A percentile compares a stretch with the other conserved stretches of the same genome.
These are phyloP conservation scores for Desmodesmus armatus DNA, from an alignment of 139 green algal species.

Conservation along the genomic window DNA sequence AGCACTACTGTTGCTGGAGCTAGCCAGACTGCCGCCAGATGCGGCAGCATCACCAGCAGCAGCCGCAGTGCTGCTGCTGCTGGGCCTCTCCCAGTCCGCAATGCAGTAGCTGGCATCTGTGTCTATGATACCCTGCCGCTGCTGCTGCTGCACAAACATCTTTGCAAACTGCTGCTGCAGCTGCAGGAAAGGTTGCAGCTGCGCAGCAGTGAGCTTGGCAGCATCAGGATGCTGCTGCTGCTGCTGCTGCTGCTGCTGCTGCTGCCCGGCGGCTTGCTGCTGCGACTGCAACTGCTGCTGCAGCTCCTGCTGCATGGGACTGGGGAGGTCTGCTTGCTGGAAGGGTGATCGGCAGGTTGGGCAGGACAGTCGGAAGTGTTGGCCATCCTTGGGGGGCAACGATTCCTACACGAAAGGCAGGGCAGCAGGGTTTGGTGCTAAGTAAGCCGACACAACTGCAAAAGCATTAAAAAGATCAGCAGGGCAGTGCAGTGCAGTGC, in stretches of 20 bases:
- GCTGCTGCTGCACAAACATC: not conserved
- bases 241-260: constrained; percentile 14
- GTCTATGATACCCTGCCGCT: not conserved
- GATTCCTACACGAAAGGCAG: not conserved
- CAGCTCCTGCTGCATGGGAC: not conserved
- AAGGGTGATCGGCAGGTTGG: not conserved
- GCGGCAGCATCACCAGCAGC: not conserved
- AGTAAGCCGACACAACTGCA: no score
- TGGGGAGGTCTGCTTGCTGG: no score
- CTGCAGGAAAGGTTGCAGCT: not conserved
- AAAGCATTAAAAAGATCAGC: not conserved
- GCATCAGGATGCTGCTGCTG: not conserved
- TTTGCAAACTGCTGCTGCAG: not conserved
- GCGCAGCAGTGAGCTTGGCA: not conserved
- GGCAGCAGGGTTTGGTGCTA: not conserved
- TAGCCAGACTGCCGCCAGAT: no score
- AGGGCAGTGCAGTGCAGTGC: not conserved
- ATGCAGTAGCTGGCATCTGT: not conserved
- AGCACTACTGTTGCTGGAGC: no score
- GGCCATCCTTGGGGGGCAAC: not conserved
- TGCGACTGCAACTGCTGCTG: not conserved
- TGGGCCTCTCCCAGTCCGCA: not conserved
- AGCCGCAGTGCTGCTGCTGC: not conserved
- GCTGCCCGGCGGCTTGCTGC: not conserved
- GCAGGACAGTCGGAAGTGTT: not conserved